phyloP scores from a whole-genome alignment of 1,284 basidiomycete genomes.

The Schizophyllum amplum region DNA sequence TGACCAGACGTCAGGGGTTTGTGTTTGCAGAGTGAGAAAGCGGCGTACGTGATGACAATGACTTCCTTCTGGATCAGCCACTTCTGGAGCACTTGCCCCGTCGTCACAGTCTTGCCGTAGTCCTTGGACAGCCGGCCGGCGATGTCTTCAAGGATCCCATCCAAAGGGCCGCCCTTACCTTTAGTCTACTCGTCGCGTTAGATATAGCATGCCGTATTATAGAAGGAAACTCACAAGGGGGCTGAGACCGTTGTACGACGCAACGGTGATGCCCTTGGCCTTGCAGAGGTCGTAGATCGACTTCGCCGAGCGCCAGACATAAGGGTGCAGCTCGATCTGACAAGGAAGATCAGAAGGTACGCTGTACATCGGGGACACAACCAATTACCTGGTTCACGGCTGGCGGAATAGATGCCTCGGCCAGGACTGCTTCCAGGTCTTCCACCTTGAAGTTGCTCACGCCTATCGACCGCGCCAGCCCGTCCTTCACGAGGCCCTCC shows the following conservation, averaged over 20 bases:
- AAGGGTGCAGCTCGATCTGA: constrained; percentile 76
- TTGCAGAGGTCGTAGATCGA: constrained; percentile 49
- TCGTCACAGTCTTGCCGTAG: constrained; percentile 37
- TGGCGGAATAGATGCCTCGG: constrained; percentile 51
- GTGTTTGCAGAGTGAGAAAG: neutral
- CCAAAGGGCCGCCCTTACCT: constrained; percentile 25
- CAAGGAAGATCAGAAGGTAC: constrained; percentile 1
- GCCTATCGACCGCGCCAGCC: constrained; percentile 71
- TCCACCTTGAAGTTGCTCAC: constrained; percentile 76
- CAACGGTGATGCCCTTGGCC: constrained; percentile 51
- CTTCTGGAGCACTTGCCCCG: constrained; percentile 48
- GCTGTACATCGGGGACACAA: constrained; percentile 25
- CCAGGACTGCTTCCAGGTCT: constrained; percentile 57
- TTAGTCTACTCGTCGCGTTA: neutral
- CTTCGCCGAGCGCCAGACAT: constrained; percentile 53
- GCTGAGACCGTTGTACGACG: constrained; percentile 60
- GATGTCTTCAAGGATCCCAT: constrained; percentile 36
- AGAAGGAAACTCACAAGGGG: constrained; percentile 38
- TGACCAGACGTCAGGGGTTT: neutral
- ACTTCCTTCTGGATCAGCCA: constrained; percentile 53
- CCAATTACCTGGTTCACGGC: constrained; percentile 59
- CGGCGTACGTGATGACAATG: constrained; percentile 64
- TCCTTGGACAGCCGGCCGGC: constrained; percentile 37
- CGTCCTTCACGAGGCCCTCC: constrained; percentile 60
- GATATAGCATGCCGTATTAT: neutral